A percentile compares a stretch with the other conserved stretches of the same genome.
These are phyloP conservation scores for Eimeria necatrix DNA, from an alignment of 169 alveolate species.

Conservation along the genomic window DNA sequence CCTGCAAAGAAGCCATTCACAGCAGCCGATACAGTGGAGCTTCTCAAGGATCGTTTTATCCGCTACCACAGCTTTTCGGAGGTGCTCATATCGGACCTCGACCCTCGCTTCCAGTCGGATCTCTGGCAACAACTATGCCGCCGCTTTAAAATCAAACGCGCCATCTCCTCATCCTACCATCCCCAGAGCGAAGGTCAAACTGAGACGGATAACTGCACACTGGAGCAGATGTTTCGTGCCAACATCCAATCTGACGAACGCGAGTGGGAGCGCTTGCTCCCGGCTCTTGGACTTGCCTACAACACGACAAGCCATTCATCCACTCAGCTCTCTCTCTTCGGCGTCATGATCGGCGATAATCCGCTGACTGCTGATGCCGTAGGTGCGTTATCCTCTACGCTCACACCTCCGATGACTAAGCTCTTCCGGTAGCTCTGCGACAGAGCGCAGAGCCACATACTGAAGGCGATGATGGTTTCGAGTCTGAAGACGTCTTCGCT, in stretches of 20 bases:
- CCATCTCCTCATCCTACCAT: background rate
- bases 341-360: background rate
- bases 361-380: background rate
- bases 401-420: no score
- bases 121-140: background rate
- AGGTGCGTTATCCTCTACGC: no score
- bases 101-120: background rate
- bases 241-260: background rate
- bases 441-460: no score
- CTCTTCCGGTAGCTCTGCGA: no score
- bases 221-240: background rate
- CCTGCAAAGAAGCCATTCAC: background rate
- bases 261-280: background rate
- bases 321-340: background rate
- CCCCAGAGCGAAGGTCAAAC: background rate
- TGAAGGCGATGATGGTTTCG: no score
- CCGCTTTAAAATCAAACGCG: background rate
- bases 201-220: background rate
- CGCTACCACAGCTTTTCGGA: background rate
- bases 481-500: no score
- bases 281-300: background rate
- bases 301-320: background rate
- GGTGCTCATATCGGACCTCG: background rate
- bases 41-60: background rate
- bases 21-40: background rate